Evolutionary conservation across 352 stramenopile species (phyloP).

Genomic region (Phytopythium chamaehyphon): DNA sequence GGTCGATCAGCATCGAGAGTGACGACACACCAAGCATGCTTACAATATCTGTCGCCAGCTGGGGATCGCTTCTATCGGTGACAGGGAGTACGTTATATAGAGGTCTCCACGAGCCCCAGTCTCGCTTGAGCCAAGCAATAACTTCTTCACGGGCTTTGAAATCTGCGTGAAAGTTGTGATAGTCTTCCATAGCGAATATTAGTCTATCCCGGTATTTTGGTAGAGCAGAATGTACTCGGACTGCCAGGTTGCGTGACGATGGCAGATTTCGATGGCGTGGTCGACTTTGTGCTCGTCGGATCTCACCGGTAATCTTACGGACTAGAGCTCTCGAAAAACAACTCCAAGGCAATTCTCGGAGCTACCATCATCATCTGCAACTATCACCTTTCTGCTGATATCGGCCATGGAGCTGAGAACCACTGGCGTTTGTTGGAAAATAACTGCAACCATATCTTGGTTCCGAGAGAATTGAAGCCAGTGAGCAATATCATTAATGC

Average conservation of each 20-base stretch:
- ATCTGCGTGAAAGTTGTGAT: no score
- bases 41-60: not conserved
- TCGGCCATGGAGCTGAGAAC: not conserved
- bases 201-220: not conserved
- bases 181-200: conserved; percentile 1
- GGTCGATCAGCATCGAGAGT: not conserved
- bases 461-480: not conserved
- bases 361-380: not conserved
- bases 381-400: not conserved
- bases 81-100: not conserved
- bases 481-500: not conserved
- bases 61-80: not conserved
- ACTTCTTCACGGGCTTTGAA: not conserved
- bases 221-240: not conserved
- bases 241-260: not conserved
- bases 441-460: not conserved
- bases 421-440: not conserved
- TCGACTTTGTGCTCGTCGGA: not conserved
- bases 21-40: not conserved
- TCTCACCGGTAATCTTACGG: not conserved
- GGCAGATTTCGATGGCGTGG: not conserved
- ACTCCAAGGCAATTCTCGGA: not conserved
- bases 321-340: not conserved
- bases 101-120: not conserved
- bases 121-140: not conserved